Evolutionary conservation across 768 basidiomycete species (phyloP).

Genomic region (Russula ochroleuca): DNA sequence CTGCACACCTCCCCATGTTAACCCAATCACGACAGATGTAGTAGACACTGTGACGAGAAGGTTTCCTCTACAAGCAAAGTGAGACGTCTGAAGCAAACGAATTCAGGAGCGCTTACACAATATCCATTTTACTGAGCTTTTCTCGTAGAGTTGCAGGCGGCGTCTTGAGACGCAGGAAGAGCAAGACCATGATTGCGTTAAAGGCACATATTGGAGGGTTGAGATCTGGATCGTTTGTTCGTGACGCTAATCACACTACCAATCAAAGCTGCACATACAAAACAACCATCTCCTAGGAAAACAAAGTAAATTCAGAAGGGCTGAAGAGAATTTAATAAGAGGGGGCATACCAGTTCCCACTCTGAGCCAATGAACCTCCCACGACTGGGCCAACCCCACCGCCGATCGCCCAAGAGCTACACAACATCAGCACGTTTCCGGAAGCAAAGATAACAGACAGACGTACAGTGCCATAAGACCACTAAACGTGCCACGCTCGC

Average conservation of each 20-base stretch:
- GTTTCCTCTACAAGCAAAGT: constrained; percentile 35
- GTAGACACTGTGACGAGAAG: constrained; percentile 34
- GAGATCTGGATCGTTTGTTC: constrained; percentile 30
- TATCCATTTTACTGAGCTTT: constrained; percentile 39
- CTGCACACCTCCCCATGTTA: constrained; percentile 43
- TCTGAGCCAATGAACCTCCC: constrained; percentile 31
- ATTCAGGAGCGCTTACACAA: constrained; percentile 34
- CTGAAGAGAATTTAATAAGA: not conserved
- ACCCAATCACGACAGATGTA: constrained; percentile 32
- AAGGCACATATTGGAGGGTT: constrained; percentile 39
- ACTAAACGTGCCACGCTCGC: constrained; percentile 35
- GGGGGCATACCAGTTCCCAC: constrained; percentile 19
- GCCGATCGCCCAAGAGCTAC: constrained; percentile 32
- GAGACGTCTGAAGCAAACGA: not conserved
- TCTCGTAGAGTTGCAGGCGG: constrained; percentile 34
- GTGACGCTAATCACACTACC: not conserved
- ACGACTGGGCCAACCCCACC: constrained; percentile 33
- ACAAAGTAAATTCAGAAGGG: not conserved
- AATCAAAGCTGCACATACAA: constrained; percentile 18
- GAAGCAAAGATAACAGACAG: too few relatives aligned
- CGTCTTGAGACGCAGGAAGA: constrained; percentile 36
- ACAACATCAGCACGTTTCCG: not conserved
- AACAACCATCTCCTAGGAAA: constrained; percentile 28
- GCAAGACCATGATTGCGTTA: constrained; percentile 30
- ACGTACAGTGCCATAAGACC: constrained; percentile 34